phyloP scores from a whole-genome alignment of 192 early-diverging fungal genomes.

The Coemansia sp. region DNA sequence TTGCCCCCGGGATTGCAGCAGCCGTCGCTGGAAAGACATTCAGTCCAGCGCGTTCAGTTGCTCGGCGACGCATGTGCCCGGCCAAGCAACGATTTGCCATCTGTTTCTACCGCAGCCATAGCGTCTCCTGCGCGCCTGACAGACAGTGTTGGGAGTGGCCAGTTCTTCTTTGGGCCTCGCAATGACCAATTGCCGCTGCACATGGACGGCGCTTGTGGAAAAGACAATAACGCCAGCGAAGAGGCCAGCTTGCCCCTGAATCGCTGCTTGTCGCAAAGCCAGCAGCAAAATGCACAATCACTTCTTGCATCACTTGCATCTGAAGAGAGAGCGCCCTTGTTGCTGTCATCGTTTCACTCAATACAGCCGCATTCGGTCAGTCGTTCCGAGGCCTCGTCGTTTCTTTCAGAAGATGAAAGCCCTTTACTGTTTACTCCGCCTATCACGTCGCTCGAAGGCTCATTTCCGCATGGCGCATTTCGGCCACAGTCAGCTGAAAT shows the following conservation, averaged over 20 bases:
- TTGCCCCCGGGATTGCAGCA: neutral
- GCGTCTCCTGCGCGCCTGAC: neutral
- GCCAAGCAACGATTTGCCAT: neutral
- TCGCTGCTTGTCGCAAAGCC: neutral
- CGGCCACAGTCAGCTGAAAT: slow-evolving; percentile 1
- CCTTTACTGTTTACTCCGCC: neutral
- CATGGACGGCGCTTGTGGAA: neutral
- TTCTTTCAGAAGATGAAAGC: slow-evolving; percentile 1
- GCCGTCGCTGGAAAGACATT: neutral
- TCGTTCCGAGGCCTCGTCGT: neutral
- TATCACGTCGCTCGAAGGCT: neutral
- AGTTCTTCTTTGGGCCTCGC: neutral
- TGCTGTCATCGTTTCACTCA: neutral
- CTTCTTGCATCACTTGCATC: neutral
- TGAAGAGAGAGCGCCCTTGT: neutral
- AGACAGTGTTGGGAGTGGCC: neutral
- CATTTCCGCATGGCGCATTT: neutral
- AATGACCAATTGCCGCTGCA: slow-evolving; percentile 5
- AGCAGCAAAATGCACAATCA: neutral
- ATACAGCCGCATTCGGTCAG: neutral
- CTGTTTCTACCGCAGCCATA: neutral
- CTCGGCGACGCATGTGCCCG: neutral
- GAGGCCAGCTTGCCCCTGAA: neutral
- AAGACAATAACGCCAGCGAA: neutral
- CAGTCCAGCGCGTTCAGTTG: neutral